Percentiles rank a stretch among this genome's conserved stretches.
phyloP scores from a whole-genome alignment of 345 rosid species.

The Pseudoturritis turrita region DNA sequence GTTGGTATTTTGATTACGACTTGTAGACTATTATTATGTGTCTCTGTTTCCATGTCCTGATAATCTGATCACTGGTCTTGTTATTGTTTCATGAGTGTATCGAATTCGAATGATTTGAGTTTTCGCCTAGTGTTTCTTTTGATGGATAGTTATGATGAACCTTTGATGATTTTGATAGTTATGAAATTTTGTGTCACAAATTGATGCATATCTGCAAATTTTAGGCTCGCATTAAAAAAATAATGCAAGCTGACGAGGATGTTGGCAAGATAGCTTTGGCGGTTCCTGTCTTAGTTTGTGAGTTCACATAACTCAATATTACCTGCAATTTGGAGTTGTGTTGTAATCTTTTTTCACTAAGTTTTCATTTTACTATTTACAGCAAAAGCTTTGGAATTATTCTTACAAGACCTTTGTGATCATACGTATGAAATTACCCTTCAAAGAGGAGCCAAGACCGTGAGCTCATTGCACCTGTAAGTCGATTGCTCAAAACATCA shows the following conservation, averaged over 20 bases:
- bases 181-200: no score
- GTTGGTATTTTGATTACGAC: not conserved
- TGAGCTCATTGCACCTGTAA: constrained; percentile 87
- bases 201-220: not conserved
- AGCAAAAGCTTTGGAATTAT: constrained; percentile 97
- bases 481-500: constrained; percentile 12
- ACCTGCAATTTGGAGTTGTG: not conserved
- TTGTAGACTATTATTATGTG: not conserved
- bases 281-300: constrained; percentile 96
- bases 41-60: not conserved
- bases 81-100: no score
- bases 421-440: constrained; percentile 89
- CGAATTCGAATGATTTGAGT: no score
- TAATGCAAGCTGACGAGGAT: constrained; percentile 99
- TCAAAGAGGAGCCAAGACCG: constrained; percentile 94
- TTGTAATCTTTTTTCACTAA: not conserved
- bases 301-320: constrained; percentile 27
- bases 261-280: constrained; percentile 96
- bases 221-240: constrained; percentile 94
- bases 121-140: no score
- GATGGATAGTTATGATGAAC: no score
- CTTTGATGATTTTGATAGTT: no score
- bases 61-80: no score
- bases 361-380: constrained; percentile 18
- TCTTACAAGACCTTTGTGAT: constrained; percentile 98